phyloP scores from a whole-genome alignment of 768 basidiomycete genomes.

The Panus rudis region DNA sequence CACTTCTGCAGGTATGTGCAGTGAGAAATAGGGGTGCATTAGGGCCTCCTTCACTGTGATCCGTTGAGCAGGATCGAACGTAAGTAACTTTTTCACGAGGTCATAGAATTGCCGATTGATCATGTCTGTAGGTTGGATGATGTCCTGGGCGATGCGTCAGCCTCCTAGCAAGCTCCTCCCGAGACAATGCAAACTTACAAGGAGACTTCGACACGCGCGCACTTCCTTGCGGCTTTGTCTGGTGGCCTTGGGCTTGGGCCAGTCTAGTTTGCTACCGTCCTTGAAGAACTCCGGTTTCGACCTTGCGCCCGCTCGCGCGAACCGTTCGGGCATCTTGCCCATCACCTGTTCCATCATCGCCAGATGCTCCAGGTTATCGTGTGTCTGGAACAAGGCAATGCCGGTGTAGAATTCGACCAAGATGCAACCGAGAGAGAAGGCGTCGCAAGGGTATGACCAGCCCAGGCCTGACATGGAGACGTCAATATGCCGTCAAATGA shows the following conservation, averaged over 20 bases:
- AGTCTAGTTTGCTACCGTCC: slow-evolving; percentile 77
- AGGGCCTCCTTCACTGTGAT: slow-evolving; percentile 86
- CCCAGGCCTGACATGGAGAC: slow-evolving; percentile 64
- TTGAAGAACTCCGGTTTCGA: slow-evolving; percentile 94
- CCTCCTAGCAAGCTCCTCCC: not conserved
- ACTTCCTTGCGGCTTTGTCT: slow-evolving; percentile 94
- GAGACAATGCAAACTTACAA: slow-evolving; percentile 42
- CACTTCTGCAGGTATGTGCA: slow-evolving; percentile 62
- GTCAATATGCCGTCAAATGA: not conserved
- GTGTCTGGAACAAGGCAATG: slow-evolving; percentile 97
- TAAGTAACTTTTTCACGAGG: slow-evolving; percentile 79
- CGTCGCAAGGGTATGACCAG: slow-evolving; percentile 98
- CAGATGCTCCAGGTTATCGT: slow-evolving; percentile 97
- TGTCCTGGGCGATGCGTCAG: slow-evolving; percentile 46
- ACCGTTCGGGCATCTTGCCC: slow-evolving; percentile 92
- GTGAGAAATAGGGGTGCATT: slow-evolving; percentile 77
- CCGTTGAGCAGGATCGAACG: slow-evolving; percentile 85
- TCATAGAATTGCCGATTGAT: slow-evolving; percentile 79
- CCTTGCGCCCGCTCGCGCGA: slow-evolving; percentile 65
- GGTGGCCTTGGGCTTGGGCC: slow-evolving; percentile 83
- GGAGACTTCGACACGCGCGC: slow-evolving; percentile 68
- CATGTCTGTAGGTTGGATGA: slow-evolving; percentile 71
- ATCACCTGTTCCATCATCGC: slow-evolving; percentile 99
- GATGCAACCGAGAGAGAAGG: slow-evolving; percentile 97
- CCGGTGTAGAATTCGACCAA: slow-evolving; percentile 98